Evolutionary conservation across 2,329 filamentous ascomycete genomes (phyloP), one percentile per base, ranked within the genome.

Genomic region (Aciculosporium take): DNA sequence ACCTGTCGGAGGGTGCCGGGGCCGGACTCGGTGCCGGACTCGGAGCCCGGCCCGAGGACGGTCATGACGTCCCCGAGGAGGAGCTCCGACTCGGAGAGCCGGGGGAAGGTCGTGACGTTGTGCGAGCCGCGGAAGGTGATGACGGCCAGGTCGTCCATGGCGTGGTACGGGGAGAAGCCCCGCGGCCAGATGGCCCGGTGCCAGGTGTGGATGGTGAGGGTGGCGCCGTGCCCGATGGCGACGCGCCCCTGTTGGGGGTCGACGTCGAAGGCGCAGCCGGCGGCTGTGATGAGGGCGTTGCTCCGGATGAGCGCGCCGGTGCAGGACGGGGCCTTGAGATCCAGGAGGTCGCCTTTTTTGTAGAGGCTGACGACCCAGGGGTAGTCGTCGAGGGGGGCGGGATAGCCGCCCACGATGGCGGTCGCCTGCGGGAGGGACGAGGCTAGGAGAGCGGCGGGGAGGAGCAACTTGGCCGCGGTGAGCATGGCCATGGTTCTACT

Each of bases 221-320:
- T 30, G 28, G 8, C 15, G 6, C 12, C 2, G 15, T 15, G 21
- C 21, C 29, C 41, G 17, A 38, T 35, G 23, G 17, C 35, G 29
- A 33, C 18, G 29, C 27, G 30, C 4, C 27, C 17, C 8, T 27
- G 10, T 13, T 17, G 12, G 7, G 13, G 15, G n/a, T 27, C 5
- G 10, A 23, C 20, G 5, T 6, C 13, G 15, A 29, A 17, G 7
- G 39, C 28, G 41, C 41, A 43, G 41, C 41, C 39, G 29, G 30
- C 28, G 15, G 41, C 28, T 7, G 41, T 42, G 41, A 42, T 20
- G 36, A 42, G 18, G 13, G 25, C 27, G 30, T 42, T 27, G 15
- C 30, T 35, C 17, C 17, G 18, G 23, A 42, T 7, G 15, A 42
- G 36, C 15, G 30, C 17, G 13, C 41, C 41, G 21, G 36, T 29